A percentile compares a stretch with the other conserved stretches of the same genome.
Evolutionary conservation across 805 yeast genomes (phyloP).

Genomic region (Metschnikowia amazonensis): DNA sequence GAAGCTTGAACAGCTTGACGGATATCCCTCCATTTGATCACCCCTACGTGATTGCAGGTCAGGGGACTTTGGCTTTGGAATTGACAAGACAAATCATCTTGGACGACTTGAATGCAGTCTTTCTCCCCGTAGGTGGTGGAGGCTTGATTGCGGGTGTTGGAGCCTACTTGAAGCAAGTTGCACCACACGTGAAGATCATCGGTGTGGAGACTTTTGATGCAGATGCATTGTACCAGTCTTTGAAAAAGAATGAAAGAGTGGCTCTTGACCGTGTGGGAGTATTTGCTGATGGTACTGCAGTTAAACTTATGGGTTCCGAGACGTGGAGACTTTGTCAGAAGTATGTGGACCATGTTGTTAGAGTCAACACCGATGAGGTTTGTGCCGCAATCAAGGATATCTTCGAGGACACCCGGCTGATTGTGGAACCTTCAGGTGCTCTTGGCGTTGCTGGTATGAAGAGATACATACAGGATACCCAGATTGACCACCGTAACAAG

Average conservation of each 20-base stretch:
- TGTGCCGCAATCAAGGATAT: conserved; percentile 96
- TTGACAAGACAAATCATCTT: conserved; percentile 80
- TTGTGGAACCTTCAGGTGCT: conserved; percentile 97
- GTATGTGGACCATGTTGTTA: conserved; percentile 83
- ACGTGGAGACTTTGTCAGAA: conserved; percentile 77
- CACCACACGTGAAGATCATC: conserved; percentile 94
- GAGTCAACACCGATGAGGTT: conserved; percentile 87
- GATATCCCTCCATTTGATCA: conserved; percentile 98
- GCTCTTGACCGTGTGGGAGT: conserved; percentile 76
- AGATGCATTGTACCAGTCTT: conserved; percentile 78
- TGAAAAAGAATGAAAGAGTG: conserved; percentile 52
- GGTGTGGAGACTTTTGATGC: conserved; percentile 98
- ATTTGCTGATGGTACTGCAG: conserved; percentile 99
- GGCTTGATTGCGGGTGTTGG: conserved; percentile 92
- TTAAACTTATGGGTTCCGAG: conserved; percentile 82
- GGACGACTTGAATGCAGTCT: conserved; percentile 76
- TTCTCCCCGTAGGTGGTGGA: conserved; percentile 96
- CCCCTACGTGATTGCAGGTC: conserved; percentile 98
- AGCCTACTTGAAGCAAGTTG: conserved; percentile 85
- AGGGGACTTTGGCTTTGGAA: conserved; percentile 96
- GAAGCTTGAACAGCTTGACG: conserved; percentile 67
- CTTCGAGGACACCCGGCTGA: conserved; percentile 90
- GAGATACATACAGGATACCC: conserved; percentile 65
- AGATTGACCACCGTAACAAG: conserved; percentile 62
- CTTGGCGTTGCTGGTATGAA: conserved; percentile 93